phyloP scores from a whole-genome alignment of 1,139 yeast species.

The Scheffersomyces insectosa region DNA sequence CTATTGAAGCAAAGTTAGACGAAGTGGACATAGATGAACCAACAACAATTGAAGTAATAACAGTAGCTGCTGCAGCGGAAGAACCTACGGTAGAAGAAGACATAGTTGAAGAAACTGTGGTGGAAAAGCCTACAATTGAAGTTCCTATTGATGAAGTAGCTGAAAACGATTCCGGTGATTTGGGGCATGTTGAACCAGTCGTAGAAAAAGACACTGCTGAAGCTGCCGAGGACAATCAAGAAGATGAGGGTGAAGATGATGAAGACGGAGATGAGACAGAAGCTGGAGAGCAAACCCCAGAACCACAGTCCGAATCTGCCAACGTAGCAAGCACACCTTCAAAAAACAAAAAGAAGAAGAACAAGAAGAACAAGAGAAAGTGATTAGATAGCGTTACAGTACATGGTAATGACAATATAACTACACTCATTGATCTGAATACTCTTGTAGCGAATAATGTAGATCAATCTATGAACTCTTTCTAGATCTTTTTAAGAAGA shows the following conservation, averaged over 20 bases:
- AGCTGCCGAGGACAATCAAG: conserved; percentile 20
- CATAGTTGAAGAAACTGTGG: conserved; percentile 6
- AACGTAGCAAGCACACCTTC: neutral
- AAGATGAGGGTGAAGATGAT: conserved; percentile 8
- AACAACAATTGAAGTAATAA: conserved; percentile 3
- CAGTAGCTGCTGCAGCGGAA: conserved; percentile 4
- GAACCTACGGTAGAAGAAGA: conserved; percentile 9
- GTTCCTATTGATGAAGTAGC: conserved; percentile 1
- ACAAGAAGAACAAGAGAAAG: conserved; percentile 12
- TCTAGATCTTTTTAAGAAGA: no score
- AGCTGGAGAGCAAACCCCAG: conserved; percentile 3
- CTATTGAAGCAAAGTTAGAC: conserved; percentile 1
- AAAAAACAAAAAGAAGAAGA: conserved; percentile 20
- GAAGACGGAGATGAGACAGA: conserved; percentile 8
- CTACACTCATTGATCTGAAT: no score
- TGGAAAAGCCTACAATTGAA: conserved; percentile 3
- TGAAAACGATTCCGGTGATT: conserved; percentile 9
- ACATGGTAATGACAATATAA: no score
- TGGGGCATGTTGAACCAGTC: conserved; percentile 15
- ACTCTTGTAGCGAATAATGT: no score
- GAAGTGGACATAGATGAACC: conserved; percentile 1
- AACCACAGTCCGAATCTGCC: neutral
- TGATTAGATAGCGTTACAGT: neutral
- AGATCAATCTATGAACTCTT: no score
- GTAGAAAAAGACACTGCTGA: conserved; percentile 20